Evolutionary conservation across 139 green algal species (phyloP), one percentile per base, ranked within the genome.

Genomic region (Chlamydomonas asymmetrica): DNA sequence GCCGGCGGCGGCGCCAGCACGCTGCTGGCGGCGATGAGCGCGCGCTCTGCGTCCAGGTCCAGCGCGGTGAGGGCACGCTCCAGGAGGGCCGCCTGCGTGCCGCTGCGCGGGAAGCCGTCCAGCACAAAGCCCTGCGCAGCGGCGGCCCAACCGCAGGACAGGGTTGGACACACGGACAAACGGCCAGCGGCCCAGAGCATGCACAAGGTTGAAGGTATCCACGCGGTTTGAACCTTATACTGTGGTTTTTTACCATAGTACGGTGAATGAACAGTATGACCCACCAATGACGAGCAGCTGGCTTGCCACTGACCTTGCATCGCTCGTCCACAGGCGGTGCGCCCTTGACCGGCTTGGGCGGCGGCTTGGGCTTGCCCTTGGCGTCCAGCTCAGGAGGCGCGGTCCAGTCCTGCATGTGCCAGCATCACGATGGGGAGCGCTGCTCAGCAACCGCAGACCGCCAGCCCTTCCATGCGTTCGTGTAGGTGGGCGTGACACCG

Each of bases 61-160:
- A 96, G 87, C 1, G 87, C 87, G 10, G 91, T 94, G n/a, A 96
- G 82, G 1, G 76, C 82, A n/a, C 74, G 78, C 85, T 96, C 91
- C 40, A 96, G 80, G 61, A 88, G 69, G 41, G 62, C 69, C 20
- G 91, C 85, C 80, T 95, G 85, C 5, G 61, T 45, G 4, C 38
- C 57, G 40, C 78, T 93, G 38, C 72, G 70, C 1, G 91, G 91
- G 81, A 91, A 96, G 32, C 89, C 91, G 48, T 94, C 89, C 37
- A 94, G 50, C 3, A 94, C 82, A 81, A 92, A 96, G 37, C 91
- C 91, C 61, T 87, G 87, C 18, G 63, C 63, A 2, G 63, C 60
- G 52, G 38, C 25, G 65, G 49, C 5, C 61, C 10, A 5, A 68
- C 31, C 6, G 72, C 62, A 4, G 45, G 37, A 4, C n/a, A 48